Evolutionary conservation across 2,329 filamentous ascomycete genomes (phyloP).

Genomic region (Fusarium illudens): DNA sequence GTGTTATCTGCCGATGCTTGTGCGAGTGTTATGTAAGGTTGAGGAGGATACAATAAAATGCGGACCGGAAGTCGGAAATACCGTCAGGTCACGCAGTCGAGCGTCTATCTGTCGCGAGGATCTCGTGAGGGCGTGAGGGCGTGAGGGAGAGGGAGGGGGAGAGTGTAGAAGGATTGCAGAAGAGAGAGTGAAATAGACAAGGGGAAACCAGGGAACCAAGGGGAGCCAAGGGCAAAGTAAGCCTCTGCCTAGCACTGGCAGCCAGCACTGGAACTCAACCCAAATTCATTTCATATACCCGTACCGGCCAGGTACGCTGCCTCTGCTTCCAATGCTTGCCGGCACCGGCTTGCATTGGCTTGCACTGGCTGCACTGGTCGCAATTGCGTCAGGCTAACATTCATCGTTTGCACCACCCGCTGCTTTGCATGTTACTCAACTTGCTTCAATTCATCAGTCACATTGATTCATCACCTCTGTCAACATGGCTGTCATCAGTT

Average conservation of each 20-base stretch:
- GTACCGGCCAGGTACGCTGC: background rate
- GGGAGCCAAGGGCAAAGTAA: background rate
- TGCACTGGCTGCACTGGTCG: background rate
- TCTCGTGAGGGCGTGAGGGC: background rate
- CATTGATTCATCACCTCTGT: background rate
- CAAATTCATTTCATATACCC: background rate
- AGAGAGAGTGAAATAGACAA: background rate
- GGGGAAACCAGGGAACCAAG: background rate
- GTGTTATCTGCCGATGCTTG: slow-evolving; percentile 13
- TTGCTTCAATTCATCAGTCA: background rate
- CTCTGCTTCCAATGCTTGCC: background rate
- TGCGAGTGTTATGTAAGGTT: slow-evolving; percentile 12
- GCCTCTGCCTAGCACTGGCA: background rate
- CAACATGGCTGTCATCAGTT: slow-evolving; percentile 19
- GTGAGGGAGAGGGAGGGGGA: background rate
- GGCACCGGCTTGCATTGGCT: too few species aligned
- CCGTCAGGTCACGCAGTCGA: background rate
- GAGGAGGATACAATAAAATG: background rate
- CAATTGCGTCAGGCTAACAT: background rate
- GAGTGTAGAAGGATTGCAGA: background rate
- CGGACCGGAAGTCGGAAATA: background rate
- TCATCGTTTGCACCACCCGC: background rate
- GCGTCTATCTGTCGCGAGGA: background rate
- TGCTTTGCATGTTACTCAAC: background rate
- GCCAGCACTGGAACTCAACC: background rate